Percentiles rank a stretch among this genome's conserved stretches.
phyloP scores from a whole-genome alignment of 2,329 filamentous ascomycete species.

The Colletotrichum australisinense region DNA sequence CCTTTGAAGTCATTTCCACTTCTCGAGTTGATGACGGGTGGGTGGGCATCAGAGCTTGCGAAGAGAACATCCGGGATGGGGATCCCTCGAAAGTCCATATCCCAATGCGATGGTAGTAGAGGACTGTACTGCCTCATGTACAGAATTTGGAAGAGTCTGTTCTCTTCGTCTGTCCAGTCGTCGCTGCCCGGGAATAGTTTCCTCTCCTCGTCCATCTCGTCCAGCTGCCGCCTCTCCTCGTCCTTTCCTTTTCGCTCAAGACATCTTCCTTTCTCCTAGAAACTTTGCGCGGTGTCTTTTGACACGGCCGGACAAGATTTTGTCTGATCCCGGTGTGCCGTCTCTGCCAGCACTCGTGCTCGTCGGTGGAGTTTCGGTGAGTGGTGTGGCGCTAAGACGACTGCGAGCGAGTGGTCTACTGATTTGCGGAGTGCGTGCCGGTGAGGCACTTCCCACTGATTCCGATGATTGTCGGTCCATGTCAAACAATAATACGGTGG shows the following conservation, averaged over 20 bases:
- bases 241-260: slow-evolving; percentile 30
- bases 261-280: slow-evolving; percentile 22
- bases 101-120: slow-evolving; percentile 54
- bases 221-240: slow-evolving; percentile 18
- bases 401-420: slow-evolving; percentile 8
- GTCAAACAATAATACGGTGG: neutral
- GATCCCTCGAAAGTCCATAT: slow-evolving; percentile 52
- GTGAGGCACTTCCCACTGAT: slow-evolving; percentile 14
- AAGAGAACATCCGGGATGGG: slow-evolving; percentile 53
- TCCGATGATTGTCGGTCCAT: slow-evolving; percentile 22
- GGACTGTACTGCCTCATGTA: slow-evolving; percentile 54
- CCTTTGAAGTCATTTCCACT: slow-evolving; percentile 50
- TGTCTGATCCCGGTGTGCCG: slow-evolving; percentile 29
- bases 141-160: slow-evolving; percentile 54
- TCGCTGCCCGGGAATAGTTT: slow-evolving; percentile 53
- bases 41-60: slow-evolving; percentile 42
- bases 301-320: slow-evolving; percentile 22
- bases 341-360: slow-evolving; percentile 26
- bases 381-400: slow-evolving; percentile 17
- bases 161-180: slow-evolving; percentile 64
- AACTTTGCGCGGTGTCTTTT: slow-evolving; percentile 26
- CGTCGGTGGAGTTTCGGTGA: slow-evolving; percentile 32
- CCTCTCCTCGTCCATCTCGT: slow-evolving; percentile 56
- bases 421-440: slow-evolving; percentile 14
- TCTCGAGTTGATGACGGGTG: slow-evolving; percentile 53